phyloP scores from a whole-genome alignment of 2,329 filamentous ascomycete genomes.

The Curvularia lunata region DNA sequence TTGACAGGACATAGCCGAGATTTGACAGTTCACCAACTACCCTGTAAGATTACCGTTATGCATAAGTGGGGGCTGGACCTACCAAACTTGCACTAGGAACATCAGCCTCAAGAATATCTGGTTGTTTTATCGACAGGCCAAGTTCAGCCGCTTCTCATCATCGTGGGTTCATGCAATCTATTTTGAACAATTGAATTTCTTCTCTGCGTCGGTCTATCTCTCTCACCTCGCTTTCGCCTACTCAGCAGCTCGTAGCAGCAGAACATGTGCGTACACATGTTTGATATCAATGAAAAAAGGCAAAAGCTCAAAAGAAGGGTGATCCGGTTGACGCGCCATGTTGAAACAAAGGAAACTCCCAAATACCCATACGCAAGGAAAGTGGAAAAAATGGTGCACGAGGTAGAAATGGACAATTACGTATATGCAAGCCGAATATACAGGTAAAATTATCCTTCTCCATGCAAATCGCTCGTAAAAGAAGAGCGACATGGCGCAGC shows the following conservation, averaged over 20 bases:
- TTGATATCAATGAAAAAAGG: constrained; percentile 1
- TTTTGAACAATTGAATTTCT: constrained; percentile 11
- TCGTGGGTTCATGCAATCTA: background rate
- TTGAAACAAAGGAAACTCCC: constrained; percentile 14
- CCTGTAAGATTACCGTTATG: constrained; percentile 9
- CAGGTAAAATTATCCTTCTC: constrained; percentile 9
- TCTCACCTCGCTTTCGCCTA: background rate
- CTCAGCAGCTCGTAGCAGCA: background rate
- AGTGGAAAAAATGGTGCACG: constrained; percentile 6
- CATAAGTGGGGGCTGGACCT: constrained; percentile 5
- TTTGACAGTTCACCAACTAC: constrained; percentile 7
- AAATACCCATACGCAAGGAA: constrained; percentile 14
- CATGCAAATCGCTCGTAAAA: constrained; percentile 4
- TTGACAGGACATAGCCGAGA: constrained; percentile 5
- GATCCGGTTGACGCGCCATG: constrained; percentile 8
- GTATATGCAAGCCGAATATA: constrained; percentile 13
- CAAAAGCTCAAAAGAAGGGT: constrained; percentile 5
- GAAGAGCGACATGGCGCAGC: constrained; percentile 8
- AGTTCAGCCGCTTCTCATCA: background rate
- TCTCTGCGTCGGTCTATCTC: constrained; percentile 7
- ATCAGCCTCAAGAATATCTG: background rate
- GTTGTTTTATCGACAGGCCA: background rate
- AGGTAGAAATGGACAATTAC: constrained; percentile 8
- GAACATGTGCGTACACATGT: constrained; percentile 3
- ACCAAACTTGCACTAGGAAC: constrained; percentile 4